Conservation (phyloP, 1,284 basidiomycete genomes). For the Moesziomyces sp. region DNA sequence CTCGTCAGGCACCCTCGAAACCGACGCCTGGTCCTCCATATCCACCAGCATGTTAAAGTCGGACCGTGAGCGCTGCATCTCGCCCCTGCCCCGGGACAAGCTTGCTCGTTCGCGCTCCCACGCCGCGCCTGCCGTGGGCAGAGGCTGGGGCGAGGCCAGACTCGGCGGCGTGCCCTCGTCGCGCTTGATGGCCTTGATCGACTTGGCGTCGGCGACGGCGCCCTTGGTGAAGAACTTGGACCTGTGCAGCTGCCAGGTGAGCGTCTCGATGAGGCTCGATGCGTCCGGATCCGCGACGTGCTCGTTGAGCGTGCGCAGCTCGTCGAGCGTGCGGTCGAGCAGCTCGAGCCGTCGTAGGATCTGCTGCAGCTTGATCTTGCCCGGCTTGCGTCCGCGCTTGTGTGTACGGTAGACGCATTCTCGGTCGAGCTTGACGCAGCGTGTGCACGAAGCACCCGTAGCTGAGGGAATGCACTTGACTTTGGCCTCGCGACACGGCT, state of each 20-base stretch:
- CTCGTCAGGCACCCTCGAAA: constrained; percentile 31
- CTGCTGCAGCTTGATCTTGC: constrained; percentile 48
- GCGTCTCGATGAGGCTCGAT: constrained; percentile 18
- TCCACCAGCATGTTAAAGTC: constrained; percentile 48
- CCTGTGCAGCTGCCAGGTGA: constrained; percentile 36
- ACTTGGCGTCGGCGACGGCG: background rate
- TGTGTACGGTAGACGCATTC: constrained; percentile 30
- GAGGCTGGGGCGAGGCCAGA: too few relatives aligned
- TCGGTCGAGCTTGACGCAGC: constrained; percentile 28
- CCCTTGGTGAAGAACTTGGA: constrained; percentile 31
- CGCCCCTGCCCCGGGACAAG: background rate
- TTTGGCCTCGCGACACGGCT: constrained; percentile 37
- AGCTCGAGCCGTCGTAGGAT: constrained; percentile 29
- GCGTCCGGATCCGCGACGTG: constrained; percentile 31
- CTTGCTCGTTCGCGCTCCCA: background rate
- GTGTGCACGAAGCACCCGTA: constrained; percentile 1
- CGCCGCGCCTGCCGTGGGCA: background rate
- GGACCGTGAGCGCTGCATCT: constrained; percentile 6
- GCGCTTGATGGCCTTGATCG: background rate
- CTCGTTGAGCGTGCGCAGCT: constrained; percentile 28
- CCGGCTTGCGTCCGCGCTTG: constrained; percentile 40
- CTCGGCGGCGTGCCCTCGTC: too few relatives aligned
- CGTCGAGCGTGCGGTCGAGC: constrained; percentile 23
- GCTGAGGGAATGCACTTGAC: constrained; percentile 31
- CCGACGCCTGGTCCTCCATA: constrained; percentile 35